Evolutionary conservation across 1,284 basidiomycete species (phyloP), one percentile per base, ranked within the genome.

Genomic region (Tylopilus orsonianus): DNA sequence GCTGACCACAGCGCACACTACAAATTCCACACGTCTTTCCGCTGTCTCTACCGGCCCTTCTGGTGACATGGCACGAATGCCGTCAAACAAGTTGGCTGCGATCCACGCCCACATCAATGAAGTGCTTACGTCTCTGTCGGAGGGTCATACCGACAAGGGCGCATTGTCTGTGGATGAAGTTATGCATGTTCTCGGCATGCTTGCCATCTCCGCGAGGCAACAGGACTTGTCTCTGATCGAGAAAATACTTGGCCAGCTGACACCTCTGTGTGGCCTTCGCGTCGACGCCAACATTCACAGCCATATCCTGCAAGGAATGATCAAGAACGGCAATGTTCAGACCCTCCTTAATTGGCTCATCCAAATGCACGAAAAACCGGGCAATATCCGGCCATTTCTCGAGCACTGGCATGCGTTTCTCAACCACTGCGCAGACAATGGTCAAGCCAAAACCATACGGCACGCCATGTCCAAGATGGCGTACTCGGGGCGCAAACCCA

Each of bases 381-480:
- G 74, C 9, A 57, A 71, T 30, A 54, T 73, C 33, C 60, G 54
- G 7, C 78, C 79, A 0, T 72, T 74, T n/a, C 62, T 73, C 23
- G 67, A 75, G n/a, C 79, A 81, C 49, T 81, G 79, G 68, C 75
- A 81, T 52, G 50, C 71, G 7, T 72, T 83, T 49, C 62, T 85
- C 20, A 66, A 74, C 29, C 62, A 70, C 13, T 78, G 73, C 53
- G 61, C 69, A 22, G 61, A 70, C 40, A 61, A 68, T 23, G 61
- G 68, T 6, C 58, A 71, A 9, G 64, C 73, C 52, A 68, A 63
- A 32, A 62, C 67, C 42, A 61, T 80, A 56, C 74, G 70, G 29
- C 69, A 68, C 38, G 60, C 74, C 35, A 61, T 79, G 36, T 57
- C 59, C 12, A 64, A 63, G 41, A 82, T 81, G 75, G 69, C 67